Evolutionary conservation across 148 eudicot species (phyloP), one percentile per base, ranked within the genome.

Genomic region (Agrostemma githago): DNA sequence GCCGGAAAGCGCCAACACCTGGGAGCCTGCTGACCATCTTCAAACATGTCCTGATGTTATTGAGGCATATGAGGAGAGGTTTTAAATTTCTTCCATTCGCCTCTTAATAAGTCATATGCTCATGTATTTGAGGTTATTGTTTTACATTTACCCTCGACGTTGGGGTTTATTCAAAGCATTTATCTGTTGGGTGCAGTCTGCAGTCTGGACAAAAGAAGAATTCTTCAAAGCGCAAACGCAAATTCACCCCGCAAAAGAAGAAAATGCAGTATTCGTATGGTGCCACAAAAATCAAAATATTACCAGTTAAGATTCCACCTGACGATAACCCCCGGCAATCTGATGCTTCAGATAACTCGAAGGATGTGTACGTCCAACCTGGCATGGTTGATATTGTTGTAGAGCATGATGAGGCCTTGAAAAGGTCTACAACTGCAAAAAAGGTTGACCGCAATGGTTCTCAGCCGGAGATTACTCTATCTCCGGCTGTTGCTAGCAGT

Each of bases 1-100:
- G 99, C 93, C 96, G 4, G 99, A 96, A 83, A 84, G 92, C 15
- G 87, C 88, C 1, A 96, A 96, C 81, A 96, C 99, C 2, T 92
- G 99, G 99, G 99, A 96, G 81, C 99, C 99, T 11, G 58, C 86
- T 44, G 96, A 85, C 77, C 96, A 96, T 83, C 88, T 96, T 72
- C 72, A 72, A 75, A 82, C 89, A 6, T 87, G 92, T 75, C 86
- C 92, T 15, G 99, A 96, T 83, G 76, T 96, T 56, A 85, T 96
- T 51, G 99, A 96, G 77, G 90, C 91, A 53, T 96, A 80, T 77
- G 99, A 96, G 85, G 88, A 87, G 76, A 92, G 97, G 99, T 95
- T 74, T 78, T 39, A 74, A 66, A 43, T 77, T 65, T 59, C 54
- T 58, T 59, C 38, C 69, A 19, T 75, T 71, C 16, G 74, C 73